These are phyloP conservation scores for Aeschynomene evenia DNA, from an alignment of 306 rosid genomes.

Conservation along the genomic window DNA sequence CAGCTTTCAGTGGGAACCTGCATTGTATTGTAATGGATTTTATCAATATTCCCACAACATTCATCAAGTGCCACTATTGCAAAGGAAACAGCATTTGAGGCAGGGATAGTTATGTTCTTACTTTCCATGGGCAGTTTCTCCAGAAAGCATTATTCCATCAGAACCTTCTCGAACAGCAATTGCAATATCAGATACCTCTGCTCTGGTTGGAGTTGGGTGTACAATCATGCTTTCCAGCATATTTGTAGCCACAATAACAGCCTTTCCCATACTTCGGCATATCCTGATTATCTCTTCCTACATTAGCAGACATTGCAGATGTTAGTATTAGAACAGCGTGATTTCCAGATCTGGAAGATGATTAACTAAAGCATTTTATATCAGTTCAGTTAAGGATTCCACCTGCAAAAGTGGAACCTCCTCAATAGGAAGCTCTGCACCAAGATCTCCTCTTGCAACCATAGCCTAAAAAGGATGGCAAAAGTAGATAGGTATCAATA, in stretches of 20 bases:
- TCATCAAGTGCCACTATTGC: slow-evolving; percentile 11
- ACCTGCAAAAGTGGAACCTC: slow-evolving; percentile 63
- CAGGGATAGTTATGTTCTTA: slow-evolving; percentile 44
- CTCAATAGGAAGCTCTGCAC: slow-evolving; percentile 51
- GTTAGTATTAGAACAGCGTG: slow-evolving; percentile 20
- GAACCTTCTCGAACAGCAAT: slow-evolving; percentile 99
- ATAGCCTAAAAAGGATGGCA: slow-evolving; percentile 36
- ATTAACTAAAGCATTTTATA: slow-evolving; percentile 6
- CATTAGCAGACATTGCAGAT: slow-evolving; percentile 21
- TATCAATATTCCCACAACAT: background rate
- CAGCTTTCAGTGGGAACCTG: slow-evolving; percentile 95
- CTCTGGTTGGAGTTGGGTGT: slow-evolving; percentile 98
- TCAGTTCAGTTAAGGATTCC: background rate
- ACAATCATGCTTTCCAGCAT: slow-evolving; percentile 99
- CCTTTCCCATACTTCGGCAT: slow-evolving; percentile 98
- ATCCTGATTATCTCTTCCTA: slow-evolving; percentile 87
- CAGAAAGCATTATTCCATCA: slow-evolving; percentile 96
- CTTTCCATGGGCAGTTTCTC: slow-evolving; percentile 99
- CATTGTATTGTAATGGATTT: slow-evolving; percentile 28
- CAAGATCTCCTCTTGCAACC: slow-evolving; percentile 57
- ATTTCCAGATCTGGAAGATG: slow-evolving; percentile 4
- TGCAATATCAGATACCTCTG: slow-evolving; percentile 99
- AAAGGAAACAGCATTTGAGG: background rate
- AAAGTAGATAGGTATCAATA: slow-evolving; percentile 18
- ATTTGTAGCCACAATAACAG: slow-evolving; percentile 96